phyloP scores from a whole-genome alignment of 2,329 filamentous ascomycete genomes.

The Ilyonectria robusta region DNA sequence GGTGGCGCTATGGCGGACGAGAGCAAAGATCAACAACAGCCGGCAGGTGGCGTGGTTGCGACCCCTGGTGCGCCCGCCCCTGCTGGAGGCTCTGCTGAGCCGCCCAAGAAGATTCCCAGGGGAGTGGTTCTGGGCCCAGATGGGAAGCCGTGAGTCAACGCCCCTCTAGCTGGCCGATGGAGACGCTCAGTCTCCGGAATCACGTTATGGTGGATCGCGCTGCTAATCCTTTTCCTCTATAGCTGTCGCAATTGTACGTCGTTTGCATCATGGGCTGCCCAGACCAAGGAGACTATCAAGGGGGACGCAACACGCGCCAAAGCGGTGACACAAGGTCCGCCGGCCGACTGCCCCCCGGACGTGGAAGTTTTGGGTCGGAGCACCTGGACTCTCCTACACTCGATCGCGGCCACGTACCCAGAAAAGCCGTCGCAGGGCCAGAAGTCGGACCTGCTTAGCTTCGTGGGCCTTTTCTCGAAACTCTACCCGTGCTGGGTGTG shows the following conservation, averaged over 20 bases:
- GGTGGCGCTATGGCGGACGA: constrained; percentile 48
- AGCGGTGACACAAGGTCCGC: constrained; percentile 54
- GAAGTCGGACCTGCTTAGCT: constrained; percentile 82
- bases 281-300: constrained; percentile 61
- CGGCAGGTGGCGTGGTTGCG: constrained; percentile 36
- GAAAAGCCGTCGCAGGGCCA: constrained; percentile 75
- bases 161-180: constrained; percentile 14
- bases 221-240: constrained; percentile 32
- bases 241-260: constrained; percentile 55
- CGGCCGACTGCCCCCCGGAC: constrained; percentile 87
- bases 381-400: constrained; percentile 95
- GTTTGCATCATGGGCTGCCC: constrained; percentile 64
- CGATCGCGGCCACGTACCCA: constrained; percentile 90
- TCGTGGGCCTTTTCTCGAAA: constrained; percentile 85
- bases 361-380: constrained; percentile 88
- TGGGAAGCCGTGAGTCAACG: constrained; percentile 81
- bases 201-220: constrained; percentile 24
- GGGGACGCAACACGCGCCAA: constrained; percentile 52
- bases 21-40: constrained; percentile 40
- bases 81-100: constrained; percentile 47
- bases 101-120: constrained; percentile 73
- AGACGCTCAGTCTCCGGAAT: constrained; percentile 15
- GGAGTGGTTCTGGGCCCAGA: constrained; percentile 84
- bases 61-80: constrained; percentile 39
- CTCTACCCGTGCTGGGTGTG: constrained; percentile 97